phyloP scores from a whole-genome alignment of 208 protist genomes.

The Willaertia magna region DNA sequence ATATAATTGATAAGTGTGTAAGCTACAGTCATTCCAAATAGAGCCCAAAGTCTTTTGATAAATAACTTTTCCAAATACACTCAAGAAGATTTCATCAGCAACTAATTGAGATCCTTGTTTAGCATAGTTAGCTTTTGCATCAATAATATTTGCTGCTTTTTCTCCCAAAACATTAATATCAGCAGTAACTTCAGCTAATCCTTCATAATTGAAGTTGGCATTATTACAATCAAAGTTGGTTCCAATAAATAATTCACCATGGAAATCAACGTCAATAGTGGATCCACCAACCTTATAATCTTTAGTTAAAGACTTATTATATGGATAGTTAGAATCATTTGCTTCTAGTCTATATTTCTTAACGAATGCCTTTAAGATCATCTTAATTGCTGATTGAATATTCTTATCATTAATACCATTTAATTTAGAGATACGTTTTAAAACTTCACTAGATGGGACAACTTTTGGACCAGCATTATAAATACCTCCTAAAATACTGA shows the following conservation, averaged over 20 bases:
- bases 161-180: constrained; percentile 7
- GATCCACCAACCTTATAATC: constrained; percentile 10
- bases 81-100: constrained; percentile 16
- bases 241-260: constrained; percentile 22
- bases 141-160: neutral
- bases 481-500: constrained; percentile 14
- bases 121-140: constrained; percentile 26
- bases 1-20: constrained; percentile 23
- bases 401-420: neutral
- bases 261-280: neutral
- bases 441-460: neutral
- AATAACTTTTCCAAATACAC: constrained; percentile 18
- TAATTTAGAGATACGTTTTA: neutral
- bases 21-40: constrained; percentile 18
- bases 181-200: constrained; percentile 5
- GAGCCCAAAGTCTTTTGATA: constrained; percentile 17
- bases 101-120: constrained; percentile 10
- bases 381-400: neutral
- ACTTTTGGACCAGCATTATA: constrained; percentile 17
- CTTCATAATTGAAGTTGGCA: constrained; percentile 29
- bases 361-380: neutral
- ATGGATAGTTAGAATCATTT: constrained; percentile 21
- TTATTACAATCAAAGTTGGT: constrained; percentile 37
- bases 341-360: neutral
- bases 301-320: constrained; percentile 17